Conservation (phyloP, 495 filamentous ascomycete species). For the Aspergillus bertholletiae region DNA sequence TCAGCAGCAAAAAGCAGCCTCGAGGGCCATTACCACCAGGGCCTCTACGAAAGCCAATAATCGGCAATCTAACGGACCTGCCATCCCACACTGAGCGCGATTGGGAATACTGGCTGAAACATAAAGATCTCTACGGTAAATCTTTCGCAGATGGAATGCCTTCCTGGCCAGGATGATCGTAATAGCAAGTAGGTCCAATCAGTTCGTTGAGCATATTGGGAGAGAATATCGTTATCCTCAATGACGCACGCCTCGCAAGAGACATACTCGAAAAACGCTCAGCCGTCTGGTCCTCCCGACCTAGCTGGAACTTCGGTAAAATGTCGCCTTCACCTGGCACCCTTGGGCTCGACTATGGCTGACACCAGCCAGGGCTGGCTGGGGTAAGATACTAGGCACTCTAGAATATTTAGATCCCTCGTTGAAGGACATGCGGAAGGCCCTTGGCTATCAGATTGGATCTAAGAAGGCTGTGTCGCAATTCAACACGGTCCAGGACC, state of each 20-base stretch:
- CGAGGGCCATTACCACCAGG: constrained; percentile 39
- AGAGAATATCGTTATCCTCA: constrained; percentile 45
- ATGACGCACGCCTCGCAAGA: constrained; percentile 34
- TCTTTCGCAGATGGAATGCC: constrained; percentile 1
- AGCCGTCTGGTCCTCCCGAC: constrained; percentile 38
- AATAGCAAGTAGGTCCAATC: neutral
- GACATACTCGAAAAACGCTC: constrained; percentile 46
- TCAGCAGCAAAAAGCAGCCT: neutral
- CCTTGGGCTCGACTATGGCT: neutral
- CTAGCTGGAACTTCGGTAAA: constrained; percentile 29
- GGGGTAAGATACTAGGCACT: constrained; percentile 29
- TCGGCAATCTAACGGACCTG: constrained; percentile 47
- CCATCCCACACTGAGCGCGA: constrained; percentile 36
- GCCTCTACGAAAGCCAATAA: constrained; percentile 36
- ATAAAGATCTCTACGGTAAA: constrained; percentile 46
- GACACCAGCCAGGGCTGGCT: constrained; percentile 21
- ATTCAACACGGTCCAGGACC: constrained; percentile 35
- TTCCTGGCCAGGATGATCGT: too few species aligned
- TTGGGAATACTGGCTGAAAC: constrained; percentile 46
- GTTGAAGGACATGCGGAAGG: constrained; percentile 40
- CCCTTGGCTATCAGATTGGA: constrained; percentile 21
- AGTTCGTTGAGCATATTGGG: constrained; percentile 28
- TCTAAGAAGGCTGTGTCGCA: constrained; percentile 24
- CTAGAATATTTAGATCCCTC: constrained; percentile 26
- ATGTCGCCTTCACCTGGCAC: constrained; percentile 17